Evolutionary conservation across 129 eudicot species (phyloP).

Genomic region (Saposhnikovia divaricata): DNA sequence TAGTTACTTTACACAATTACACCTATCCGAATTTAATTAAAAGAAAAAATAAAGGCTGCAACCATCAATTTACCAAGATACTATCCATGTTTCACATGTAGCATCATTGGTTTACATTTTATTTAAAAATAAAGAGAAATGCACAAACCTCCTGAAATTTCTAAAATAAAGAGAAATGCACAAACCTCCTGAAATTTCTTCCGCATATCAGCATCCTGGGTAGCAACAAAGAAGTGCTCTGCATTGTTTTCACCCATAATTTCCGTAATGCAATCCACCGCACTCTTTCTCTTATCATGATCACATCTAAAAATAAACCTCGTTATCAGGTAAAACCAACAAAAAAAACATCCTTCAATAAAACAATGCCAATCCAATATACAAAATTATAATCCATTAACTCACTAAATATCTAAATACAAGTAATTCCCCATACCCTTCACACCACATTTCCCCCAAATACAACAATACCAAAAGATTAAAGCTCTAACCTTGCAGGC

Average conservation of each 20-base stretch:
- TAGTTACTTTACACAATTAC: background rate
- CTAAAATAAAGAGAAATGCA: constrained; percentile 5
- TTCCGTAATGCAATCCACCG: constrained; percentile 61
- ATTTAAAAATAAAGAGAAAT: background rate
- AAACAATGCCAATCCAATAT: background rate
- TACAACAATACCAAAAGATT: background rate
- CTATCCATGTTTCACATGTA: background rate
- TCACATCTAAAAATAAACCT: constrained; percentile 52
- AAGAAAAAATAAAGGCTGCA: background rate
- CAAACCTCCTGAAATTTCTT: constrained; percentile 74
- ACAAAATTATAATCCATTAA: background rate
- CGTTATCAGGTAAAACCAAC: background rate
- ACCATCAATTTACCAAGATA: background rate
- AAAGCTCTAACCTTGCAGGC: constrained; percentile 62
- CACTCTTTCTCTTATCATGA: constrained; percentile 79
- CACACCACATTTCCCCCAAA: background rate
- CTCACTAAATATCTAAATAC: background rate
- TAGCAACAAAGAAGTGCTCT: constrained; percentile 93
- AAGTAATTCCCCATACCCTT: background rate
- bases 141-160: constrained; percentile 67
- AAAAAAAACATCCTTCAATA: background rate
- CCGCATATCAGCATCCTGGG: constrained; percentile 82
- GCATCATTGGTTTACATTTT: background rate
- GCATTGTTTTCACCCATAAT: constrained; percentile 67
- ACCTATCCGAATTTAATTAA: background rate